A percentile compares a stretch with the other conserved stretches of the same genome.
Evolutionary conservation across 306 rosid genomes (phyloP).

Genomic region (Rosa multiflora): DNA sequence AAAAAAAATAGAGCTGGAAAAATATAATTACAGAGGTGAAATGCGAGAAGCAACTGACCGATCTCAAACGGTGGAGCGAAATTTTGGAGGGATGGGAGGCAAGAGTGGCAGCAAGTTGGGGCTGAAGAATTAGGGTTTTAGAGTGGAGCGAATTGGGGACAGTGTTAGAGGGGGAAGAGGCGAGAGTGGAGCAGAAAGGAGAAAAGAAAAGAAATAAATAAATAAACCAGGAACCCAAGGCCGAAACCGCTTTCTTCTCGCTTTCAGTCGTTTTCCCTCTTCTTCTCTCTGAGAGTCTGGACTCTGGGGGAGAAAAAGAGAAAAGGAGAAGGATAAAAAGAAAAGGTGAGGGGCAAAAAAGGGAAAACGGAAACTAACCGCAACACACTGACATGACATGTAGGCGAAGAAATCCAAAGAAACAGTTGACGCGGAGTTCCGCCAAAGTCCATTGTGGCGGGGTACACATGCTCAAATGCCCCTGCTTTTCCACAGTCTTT

Average conservation of each 20-base stretch:
- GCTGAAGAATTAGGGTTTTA: background rate
- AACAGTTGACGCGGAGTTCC: constrained; percentile 50
- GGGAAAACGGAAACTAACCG: constrained; percentile 9
- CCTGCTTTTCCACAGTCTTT: no score
- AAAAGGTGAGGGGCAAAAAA: background rate
- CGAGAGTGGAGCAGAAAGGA: background rate
- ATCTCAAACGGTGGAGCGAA: constrained; percentile 35
- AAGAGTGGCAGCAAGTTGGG: background rate
- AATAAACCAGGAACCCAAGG: no score
- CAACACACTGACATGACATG: background rate
- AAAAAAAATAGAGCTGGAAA: background rate
- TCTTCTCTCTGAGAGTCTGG: no score
- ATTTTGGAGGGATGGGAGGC: constrained; percentile 19
- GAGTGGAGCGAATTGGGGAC: background rate
- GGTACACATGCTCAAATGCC: background rate
- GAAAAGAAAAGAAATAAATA: no score
- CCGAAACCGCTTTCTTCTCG: no score
- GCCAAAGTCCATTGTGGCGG: constrained; percentile 21
- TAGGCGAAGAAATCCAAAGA: constrained; percentile 31
- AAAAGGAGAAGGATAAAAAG: no score
- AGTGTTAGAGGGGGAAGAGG: background rate
- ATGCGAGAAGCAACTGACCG: constrained; percentile 31
- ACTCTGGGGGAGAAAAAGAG: background rate
- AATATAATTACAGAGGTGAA: background rate
- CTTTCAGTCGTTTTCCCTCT: constrained; percentile 5